Percentiles rank a stretch among this genome's conserved stretches.
Conservation (phyloP, 1,284 basidiomycete species). For the Ceratobasidium sp. region DNA sequence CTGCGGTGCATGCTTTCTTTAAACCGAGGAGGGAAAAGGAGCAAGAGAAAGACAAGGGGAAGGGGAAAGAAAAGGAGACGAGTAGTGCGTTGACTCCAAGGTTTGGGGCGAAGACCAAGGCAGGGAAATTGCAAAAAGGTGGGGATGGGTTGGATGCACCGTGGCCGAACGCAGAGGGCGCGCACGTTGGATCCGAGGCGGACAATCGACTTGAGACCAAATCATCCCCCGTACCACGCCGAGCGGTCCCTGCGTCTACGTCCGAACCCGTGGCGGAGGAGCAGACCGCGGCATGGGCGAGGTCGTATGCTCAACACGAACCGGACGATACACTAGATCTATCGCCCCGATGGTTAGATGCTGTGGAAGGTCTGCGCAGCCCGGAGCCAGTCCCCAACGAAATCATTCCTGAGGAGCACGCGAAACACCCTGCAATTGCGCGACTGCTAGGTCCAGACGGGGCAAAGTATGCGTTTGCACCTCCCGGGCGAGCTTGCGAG, state of each 20-base stretch:
- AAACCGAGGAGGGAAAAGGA: conserved; percentile 19
- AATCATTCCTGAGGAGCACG: conserved; percentile 31
- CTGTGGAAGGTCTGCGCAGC: conserved; percentile 3
- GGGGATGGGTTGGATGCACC: conserved; percentile 24
- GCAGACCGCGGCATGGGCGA: conserved; percentile 26
- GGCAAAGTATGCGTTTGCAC: conserved; percentile 23
- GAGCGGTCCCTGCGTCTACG: background rate
- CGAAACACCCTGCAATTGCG: conserved; percentile 35
- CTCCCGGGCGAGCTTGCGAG: conserved; percentile 76
- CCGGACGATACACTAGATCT: conserved; percentile 27
- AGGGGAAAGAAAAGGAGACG: conserved; percentile 10
- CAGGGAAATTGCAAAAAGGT: background rate
- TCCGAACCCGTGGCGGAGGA: conserved; percentile 11
- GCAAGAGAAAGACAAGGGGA: background rate
- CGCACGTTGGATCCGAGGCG: background rate
- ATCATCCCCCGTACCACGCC: conserved; percentile 9
- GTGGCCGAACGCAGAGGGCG: conserved; percentile 23
- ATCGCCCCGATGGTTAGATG: conserved; percentile 9
- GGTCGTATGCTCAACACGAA: conserved; percentile 5
- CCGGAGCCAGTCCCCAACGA: background rate
- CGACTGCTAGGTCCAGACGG: conserved; percentile 28
- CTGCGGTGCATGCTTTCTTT: conserved; percentile 39
- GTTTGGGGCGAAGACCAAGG: background rate
- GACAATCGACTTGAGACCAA: background rate
- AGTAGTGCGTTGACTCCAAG: background rate